Base-by-base conservation (phyloP, 331 rosid genomes). In the Rosa hybrid region DNA sequence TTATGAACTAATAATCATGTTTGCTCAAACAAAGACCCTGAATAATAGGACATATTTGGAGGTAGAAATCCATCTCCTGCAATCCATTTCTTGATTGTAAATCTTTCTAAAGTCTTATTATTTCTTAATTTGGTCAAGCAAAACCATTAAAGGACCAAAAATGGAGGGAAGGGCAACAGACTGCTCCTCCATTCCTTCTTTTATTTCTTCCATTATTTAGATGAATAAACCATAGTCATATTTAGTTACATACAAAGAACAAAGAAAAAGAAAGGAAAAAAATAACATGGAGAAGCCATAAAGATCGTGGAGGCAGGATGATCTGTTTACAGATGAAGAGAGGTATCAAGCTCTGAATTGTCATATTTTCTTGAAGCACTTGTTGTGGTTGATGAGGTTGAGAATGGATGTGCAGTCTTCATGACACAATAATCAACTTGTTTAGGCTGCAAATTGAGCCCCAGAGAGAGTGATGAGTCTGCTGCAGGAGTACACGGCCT, bases 251-350 rank as follows among this genome's bases (percentile, higher is more conserved):
- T 72, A 74, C 25, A 67, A 23, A 45, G 21, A 38, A 72, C 38
- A 34, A 45, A 20, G 3, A 12, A 70, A 76, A 51, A 30, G 49
- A 20, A 64, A 65, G 81, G 18, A 75, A 60, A 45, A 45, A 45
- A 45, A 45, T 8, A 45, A 71, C 65, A 81, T 51, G 72, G 68
- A 16, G 71, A 75, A 41, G 75, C 60, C 72, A 51, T 63, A 73
- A 56, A 63, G 50, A 56, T 46, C 78, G 67, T 72, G 77, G 56
- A 49, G 38, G 17, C 12, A 56, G 51, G 7, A 63, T 68, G 27
- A 76, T 68, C 74, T 84, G 71, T 87, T 90, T 82, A 94, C 84
- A 94, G 95, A 90, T 92, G 98, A 82, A 94, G 97, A 8, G 98
- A 92, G 86, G 97, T 94, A 85, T 92, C 98, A 59, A 94, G 93